Evolutionary conservation across 2,329 filamentous ascomycete species (phyloP), one percentile per base, ranked within the genome.

Genomic region (Pezicula rhizophila): DNA sequence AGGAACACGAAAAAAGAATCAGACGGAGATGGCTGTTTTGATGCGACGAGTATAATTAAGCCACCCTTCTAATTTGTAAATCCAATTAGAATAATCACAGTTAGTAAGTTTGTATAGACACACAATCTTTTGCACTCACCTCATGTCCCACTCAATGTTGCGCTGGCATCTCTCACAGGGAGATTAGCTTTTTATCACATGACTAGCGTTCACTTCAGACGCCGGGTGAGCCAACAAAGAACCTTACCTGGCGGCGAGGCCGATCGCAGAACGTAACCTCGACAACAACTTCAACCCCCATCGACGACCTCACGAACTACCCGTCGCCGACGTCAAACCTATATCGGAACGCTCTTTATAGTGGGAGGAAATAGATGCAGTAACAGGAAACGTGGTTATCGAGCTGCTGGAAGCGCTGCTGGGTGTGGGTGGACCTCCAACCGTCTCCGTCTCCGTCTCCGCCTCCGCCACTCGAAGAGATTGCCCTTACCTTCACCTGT

Each of bases 361-460:
- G 17, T 39, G 15, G 17, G 35, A 46, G 15, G 42, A 48, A 31
- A 45, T 57, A 51, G 23, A 62, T 62, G 55, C 50, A 50, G 46
- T 49, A 52, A 45, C 11, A 44, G 31, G 37, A 23, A 33, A n/a
- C n/a, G 42, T 45, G 45, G 42, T 26, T 50, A 35, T 18, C 52
- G 46, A 53, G 49, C 52, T 54, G 51, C 48, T 51, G 56, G 54
- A 56, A 50, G 53, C 51, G 40, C 39, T 50, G 40, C 39, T 50
- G 46, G 46, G 47, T 49, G 47, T 47, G 31, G 48, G 42, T 31
- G 28, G 28, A 31, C 28, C 11, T 12, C 28, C 8, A 11, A 47
- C 52, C 54, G 52, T 53, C 52, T 56, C 49, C 51, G 53, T 51
- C 48, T 47, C 52, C 54, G 52, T 53, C 52, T 56, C 49, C 51